These are phyloP conservation scores for Trypethelium eluteriae DNA, from an alignment of 495 filamentous ascomycete genomes.

Conservation along the genomic window DNA sequence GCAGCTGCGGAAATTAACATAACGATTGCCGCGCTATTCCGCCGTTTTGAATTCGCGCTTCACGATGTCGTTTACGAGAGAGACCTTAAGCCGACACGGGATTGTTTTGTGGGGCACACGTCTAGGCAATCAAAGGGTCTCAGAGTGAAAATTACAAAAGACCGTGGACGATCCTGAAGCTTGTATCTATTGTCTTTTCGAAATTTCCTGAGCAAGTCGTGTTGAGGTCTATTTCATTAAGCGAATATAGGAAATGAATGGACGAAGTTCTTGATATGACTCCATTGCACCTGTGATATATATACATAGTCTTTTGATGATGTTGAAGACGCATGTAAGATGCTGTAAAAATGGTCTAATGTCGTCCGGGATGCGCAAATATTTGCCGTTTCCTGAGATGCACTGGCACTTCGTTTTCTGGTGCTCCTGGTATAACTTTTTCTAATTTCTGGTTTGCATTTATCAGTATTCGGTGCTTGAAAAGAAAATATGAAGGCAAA, in stretches of 20 bases:
- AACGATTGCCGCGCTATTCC: neutral
- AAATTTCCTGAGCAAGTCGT: neutral
- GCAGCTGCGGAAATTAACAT: neutral
- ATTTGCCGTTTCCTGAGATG: conserved; percentile 74
- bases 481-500: too few relatives aligned
- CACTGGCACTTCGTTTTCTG: conserved; percentile 67
- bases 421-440: conserved; percentile 81
- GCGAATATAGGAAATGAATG: neutral
- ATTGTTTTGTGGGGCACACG: neutral
- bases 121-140: neutral
- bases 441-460: conserved; percentile 59
- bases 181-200: neutral
- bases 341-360: neutral
- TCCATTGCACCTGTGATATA: neutral
- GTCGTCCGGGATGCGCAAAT: conserved; percentile 47
- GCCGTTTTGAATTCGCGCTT: neutral
- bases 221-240: neutral
- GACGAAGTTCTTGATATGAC: neutral
- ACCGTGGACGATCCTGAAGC: neutral
- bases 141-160: neutral
- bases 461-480: too few relatives aligned
- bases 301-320: neutral
- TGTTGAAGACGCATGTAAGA: neutral
- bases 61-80: neutral
- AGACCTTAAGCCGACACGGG: neutral